Evolutionary conservation across 2,329 filamentous ascomycete genomes (phyloP).

Genomic region (Fusarium subtropicale): DNA sequence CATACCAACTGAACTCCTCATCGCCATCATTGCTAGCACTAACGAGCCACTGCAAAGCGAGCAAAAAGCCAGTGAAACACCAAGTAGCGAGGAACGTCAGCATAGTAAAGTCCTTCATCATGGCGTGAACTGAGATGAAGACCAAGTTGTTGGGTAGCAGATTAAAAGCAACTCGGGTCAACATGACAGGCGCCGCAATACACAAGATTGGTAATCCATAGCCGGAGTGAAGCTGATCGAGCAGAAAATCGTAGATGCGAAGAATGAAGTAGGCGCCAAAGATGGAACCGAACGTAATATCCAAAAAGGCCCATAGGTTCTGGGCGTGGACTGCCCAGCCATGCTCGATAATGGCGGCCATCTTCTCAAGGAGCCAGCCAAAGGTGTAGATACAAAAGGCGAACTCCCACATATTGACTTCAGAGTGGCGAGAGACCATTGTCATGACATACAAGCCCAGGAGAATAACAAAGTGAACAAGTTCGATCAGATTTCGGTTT

Average conservation of each 20-base stretch:
- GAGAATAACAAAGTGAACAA: slow-evolving; percentile 73
- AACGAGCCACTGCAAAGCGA: slow-evolving; percentile 75
- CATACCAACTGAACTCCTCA: slow-evolving; percentile 56
- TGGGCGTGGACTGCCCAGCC: slow-evolving; percentile 76
- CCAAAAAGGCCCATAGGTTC: slow-evolving; percentile 80
- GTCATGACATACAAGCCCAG: slow-evolving; percentile 71
- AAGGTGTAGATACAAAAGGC: slow-evolving; percentile 72
- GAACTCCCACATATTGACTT: slow-evolving; percentile 65
- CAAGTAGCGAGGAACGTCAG: slow-evolving; percentile 74
- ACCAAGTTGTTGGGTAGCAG: slow-evolving; percentile 80
- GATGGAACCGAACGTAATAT: slow-evolving; percentile 74
- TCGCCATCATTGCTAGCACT: slow-evolving; percentile 46
- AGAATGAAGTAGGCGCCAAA: slow-evolving; percentile 71
- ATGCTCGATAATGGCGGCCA: slow-evolving; percentile 74
- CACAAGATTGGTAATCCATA: slow-evolving; percentile 74
- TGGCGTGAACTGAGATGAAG: slow-evolving; percentile 77
- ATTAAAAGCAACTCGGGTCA: slow-evolving; percentile 78
- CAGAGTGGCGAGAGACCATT: slow-evolving; percentile 68
- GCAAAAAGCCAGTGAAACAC: slow-evolving; percentile 78
- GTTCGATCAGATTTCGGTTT: slow-evolving; percentile 73
- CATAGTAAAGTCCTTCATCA: slow-evolving; percentile 79
- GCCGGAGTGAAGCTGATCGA: slow-evolving; percentile 59
- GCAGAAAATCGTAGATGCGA: slow-evolving; percentile 66
- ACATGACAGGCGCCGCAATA: slow-evolving; percentile 74
- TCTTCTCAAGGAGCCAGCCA: slow-evolving; percentile 76